Percentiles rank a stretch among this genome's conserved stretches.
Evolutionary conservation across 83 land plant species (phyloP).

Genomic region (Diphasiastrum complanatum): DNA sequence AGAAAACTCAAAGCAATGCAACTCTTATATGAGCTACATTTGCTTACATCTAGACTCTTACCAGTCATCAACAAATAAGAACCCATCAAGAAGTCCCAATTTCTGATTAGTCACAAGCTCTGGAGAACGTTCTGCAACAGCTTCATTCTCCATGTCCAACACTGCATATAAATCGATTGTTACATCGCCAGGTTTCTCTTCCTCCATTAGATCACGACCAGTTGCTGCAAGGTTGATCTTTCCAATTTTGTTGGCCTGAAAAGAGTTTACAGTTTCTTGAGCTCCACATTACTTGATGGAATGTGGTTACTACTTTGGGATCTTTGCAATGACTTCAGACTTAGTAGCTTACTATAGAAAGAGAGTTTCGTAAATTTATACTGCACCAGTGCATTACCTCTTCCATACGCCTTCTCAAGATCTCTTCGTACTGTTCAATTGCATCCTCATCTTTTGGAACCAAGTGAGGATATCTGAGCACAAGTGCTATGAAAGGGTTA

Average conservation of each 20-base stretch:
- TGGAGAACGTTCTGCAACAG: conserved; percentile 53
- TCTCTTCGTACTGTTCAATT: conserved; percentile 70
- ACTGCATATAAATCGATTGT: conserved; percentile 85
- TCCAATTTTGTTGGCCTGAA: conserved; percentile 95
- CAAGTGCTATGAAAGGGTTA: too few species aligned
- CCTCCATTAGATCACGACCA: conserved; percentile 98
- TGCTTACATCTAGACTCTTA: conserved; percentile 10
- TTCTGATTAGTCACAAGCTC: conserved; percentile 80
- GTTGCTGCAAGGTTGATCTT: conserved; percentile 99
- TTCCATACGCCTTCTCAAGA: conserved; percentile 66
- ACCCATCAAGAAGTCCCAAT: conserved; percentile 82
- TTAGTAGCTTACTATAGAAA: too few species aligned
- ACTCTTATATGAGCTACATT: neutral
- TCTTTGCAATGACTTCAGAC: too few species aligned
- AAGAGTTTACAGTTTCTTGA: neutral
- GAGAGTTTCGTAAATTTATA: too few species aligned
- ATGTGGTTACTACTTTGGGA: too few species aligned
- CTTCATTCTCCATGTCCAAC: conserved; percentile 84
- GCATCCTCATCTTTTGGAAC: conserved; percentile 94
- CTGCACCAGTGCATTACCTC: conserved; percentile 57
- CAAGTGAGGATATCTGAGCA: conserved; percentile 84
- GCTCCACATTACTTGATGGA: neutral
- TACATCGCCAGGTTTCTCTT: conserved; percentile 94
- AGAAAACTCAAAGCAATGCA: neutral
- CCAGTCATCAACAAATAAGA: conserved; percentile 94